phyloP scores from a whole-genome alignment of 352 stramenopile genomes.

The Globisporangium okanoganense region DNA sequence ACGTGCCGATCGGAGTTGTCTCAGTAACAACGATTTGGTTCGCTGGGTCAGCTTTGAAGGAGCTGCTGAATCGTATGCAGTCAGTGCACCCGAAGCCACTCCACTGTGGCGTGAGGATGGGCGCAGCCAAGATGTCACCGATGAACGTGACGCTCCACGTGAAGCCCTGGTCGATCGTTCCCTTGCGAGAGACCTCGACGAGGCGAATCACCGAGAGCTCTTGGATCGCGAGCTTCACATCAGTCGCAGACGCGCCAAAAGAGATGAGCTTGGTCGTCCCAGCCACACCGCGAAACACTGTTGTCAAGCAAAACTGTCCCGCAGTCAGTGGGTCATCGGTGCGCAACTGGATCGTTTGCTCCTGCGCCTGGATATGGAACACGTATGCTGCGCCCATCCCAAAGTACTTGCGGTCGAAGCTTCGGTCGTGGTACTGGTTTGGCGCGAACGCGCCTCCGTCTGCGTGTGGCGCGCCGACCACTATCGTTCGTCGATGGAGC shows the following conservation, averaged over 20 bases:
- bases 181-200: conserved; percentile 70
- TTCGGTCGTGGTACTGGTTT: conserved; percentile 48
- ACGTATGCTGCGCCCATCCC: conserved; percentile 71
- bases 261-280: conserved; percentile 60
- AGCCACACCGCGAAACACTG: conserved; percentile 51
- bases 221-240: conserved; percentile 84
- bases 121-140: conserved; percentile 58
- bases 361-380: conserved; percentile 74
- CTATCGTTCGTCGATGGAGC: conserved; percentile 81
- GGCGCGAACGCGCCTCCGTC: conserved; percentile 62
- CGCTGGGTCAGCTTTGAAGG: conserved; percentile 44
- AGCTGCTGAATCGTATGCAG: conserved; percentile 74
- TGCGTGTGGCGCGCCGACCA: conserved; percentile 86
- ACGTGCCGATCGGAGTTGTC: conserved; percentile 47
- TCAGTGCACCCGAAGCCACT: conserved; percentile 51
- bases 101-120: conserved; percentile 63
- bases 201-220: conserved; percentile 70
- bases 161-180: conserved; percentile 75
- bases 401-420: conserved; percentile 61
- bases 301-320: conserved; percentile 75
- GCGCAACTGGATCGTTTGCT: conserved; percentile 54
- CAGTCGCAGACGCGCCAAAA: conserved; percentile 52
- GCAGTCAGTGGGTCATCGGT: conserved; percentile 56
- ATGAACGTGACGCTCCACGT: conserved; percentile 83
- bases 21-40: conserved; percentile 58